Conservation (phyloP, 805 yeast genomes). For the Starmerella bombi region DNA sequence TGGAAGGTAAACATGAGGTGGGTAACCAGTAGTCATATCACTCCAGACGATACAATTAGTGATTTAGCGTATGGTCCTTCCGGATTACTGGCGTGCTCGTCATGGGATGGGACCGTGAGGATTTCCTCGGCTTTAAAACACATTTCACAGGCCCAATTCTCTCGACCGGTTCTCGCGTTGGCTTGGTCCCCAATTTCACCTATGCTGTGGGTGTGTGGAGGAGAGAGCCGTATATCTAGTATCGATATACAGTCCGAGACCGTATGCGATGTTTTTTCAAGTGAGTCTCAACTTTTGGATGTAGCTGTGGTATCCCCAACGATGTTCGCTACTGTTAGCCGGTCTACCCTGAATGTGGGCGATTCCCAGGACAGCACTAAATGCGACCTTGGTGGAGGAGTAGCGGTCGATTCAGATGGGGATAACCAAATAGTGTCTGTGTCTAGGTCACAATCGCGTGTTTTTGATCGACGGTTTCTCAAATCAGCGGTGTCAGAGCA, state of each 20-base stretch:
- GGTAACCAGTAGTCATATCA: not conserved
- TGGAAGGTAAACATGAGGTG: no score
- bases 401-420: no score
- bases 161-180: constrained; percentile 9
- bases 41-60: constrained; percentile 3
- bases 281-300: not conserved
- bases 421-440: no score
- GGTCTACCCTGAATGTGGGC: no score
- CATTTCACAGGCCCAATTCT: not conserved
- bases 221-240: constrained; percentile 1
- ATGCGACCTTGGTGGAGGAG: no score
- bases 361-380: no score
- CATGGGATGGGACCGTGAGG: constrained; percentile 12
- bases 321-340: no score
- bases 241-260: not conserved
- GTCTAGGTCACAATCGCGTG: no score
- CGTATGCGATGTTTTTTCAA: not conserved
- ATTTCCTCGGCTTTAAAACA: not conserved
- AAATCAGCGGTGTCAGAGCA: not conserved
- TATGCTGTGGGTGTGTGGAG: constrained; percentile 9
- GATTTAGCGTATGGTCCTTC: not conserved
- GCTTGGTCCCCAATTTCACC: constrained; percentile 1
- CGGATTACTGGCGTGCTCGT: constrained; percentile 6
- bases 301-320: not conserved
- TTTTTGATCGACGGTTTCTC: constrained; percentile 1